Percentiles rank a stretch among this genome's conserved stretches.
Conservation (phyloP, 2,329 filamentous ascomycete species). For the Phaeosphaeria sp. region DNA sequence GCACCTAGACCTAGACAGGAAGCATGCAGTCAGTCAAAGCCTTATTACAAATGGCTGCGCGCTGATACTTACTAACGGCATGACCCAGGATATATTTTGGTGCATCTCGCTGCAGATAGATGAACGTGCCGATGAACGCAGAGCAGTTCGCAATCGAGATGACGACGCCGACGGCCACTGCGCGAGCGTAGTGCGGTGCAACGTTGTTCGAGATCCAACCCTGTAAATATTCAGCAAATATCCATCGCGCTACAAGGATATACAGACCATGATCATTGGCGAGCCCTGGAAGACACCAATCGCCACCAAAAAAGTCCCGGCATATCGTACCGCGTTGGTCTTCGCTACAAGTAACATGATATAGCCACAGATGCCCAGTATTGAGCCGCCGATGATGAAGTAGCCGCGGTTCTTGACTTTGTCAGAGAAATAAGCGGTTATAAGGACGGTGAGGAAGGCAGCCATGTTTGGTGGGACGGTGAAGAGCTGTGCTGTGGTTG, state of each 20-base stretch:
- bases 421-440: slow-evolving; percentile 56
- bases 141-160: slow-evolving; percentile 56
- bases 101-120: slow-evolving; percentile 56
- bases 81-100: slow-evolving; percentile 30
- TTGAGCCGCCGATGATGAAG: slow-evolving; percentile 60
- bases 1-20: slow-evolving; percentile 24
- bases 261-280: slow-evolving; percentile 43
- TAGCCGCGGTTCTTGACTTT: slow-evolving; percentile 45
- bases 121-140: slow-evolving; percentile 60
- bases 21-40: neutral
- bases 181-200: slow-evolving; percentile 63
- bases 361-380: slow-evolving; percentile 56
- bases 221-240: neutral
- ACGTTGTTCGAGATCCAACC: slow-evolving; percentile 55
- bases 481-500: slow-evolving; percentile 47
- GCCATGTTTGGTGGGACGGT: slow-evolving; percentile 53
- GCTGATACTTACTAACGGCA: slow-evolving; percentile 10
- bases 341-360: slow-evolving; percentile 57
- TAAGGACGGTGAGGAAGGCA: slow-evolving; percentile 44
- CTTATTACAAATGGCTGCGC: neutral
- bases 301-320: slow-evolving; percentile 49
- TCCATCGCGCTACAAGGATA: too few relatives aligned
- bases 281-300: slow-evolving; percentile 51
- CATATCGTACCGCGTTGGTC: slow-evolving; percentile 47
- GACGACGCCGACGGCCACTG: slow-evolving; percentile 58